A percentile compares a stretch with the other conserved stretches of the same genome.
Evolutionary conservation across 352 stramenopile genomes (phyloP).

Genomic region (Aphanomyces invadans): DNA sequence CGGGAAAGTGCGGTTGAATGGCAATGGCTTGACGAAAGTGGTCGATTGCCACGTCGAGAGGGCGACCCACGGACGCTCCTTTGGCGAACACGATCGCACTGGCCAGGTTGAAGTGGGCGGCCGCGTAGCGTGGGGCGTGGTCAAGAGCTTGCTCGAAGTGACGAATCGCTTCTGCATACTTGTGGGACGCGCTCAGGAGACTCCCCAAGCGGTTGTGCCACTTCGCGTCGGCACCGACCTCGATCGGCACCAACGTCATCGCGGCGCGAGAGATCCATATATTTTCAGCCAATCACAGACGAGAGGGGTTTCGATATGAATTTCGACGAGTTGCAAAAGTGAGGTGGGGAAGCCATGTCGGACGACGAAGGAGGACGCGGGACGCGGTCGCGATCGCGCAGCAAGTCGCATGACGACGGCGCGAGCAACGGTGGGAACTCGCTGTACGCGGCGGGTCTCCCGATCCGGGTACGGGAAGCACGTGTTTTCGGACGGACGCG

Average conservation of each 20-base stretch:
- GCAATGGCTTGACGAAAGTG: slow-evolving; percentile 36
- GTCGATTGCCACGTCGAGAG: slow-evolving; percentile 31
- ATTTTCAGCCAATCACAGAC: slow-evolving; percentile 11
- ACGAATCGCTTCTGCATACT: slow-evolving; percentile 29
- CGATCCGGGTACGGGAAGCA: slow-evolving; percentile 24
- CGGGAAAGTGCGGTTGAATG: slow-evolving; percentile 1
- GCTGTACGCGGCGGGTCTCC: slow-evolving; percentile 69
- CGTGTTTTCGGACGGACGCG: neutral
- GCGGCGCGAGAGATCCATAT: neutral
- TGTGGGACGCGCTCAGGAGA: slow-evolving; percentile 22
- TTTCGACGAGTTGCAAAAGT: neutral
- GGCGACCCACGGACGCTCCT: slow-evolving; percentile 23
- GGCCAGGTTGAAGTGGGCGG: slow-evolving; percentile 49
- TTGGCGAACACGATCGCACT: slow-evolving; percentile 10
- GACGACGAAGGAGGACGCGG: neutral
- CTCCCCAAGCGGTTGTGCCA: slow-evolving; percentile 32
- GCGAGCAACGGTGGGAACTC: slow-evolving; percentile 64
- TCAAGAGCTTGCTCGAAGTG: slow-evolving; percentile 33
- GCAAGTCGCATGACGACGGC: neutral
- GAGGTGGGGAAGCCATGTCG: slow-evolving; percentile 13
- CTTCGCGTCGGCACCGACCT: neutral
- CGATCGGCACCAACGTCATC: neutral
- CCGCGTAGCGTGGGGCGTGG: slow-evolving; percentile 28
- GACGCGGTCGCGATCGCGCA: neutral
- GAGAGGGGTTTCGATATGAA: neutral